Evolutionary conservation across 78 protist genomes (phyloP), one percentile per base, ranked within the genome.

Genomic region (Dictyostelium capitatum): DNA sequence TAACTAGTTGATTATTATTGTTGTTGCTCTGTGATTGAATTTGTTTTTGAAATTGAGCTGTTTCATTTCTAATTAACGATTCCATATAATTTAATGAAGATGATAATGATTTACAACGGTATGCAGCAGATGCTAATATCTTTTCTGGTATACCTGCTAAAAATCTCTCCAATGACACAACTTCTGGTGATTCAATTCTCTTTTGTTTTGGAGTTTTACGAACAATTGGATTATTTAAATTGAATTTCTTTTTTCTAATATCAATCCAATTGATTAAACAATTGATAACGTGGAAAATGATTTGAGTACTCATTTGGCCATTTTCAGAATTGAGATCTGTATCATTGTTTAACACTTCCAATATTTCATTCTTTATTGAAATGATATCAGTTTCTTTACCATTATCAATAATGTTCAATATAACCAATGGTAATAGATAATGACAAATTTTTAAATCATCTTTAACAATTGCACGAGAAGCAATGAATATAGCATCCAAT

Each of bases 231-330:
- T 64, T 15, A 19, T 74, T 19, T 3, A 3, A 9, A 12, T 20
- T 0, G 12, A 9, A n/a, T 57, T 37, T 70, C 43, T 59, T 80
- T 48, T 91, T 91, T 56, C 78, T 47, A 3, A 6, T 9, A 57
- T 91, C 95, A 4, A 91, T 46, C 90, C 82, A 74, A 50, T 47
- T 41, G 1, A 6, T 74, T 10, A 91, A 62, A 67, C 72, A 41
- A 54, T 80, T 83, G 17, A 74, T 70, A 9, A 91, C 25, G 14
- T 91, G 83, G 19, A 91, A 91, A n/a, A 82, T 69, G 7, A 85
- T 80, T 57, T 91, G 95, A 9, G 90, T 91, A 69, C 95, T 73
- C 79, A 91, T 80, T 80, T 80, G 95, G 15, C 79, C 91, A 75
- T 92, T 92, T 25, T 82, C 96, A 15, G 59, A 54, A 17, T 23